Evolutionary conservation across 306 rosid species (phyloP), one percentile per base, ranked within the genome.

Genomic region (Pyrus communis): DNA sequence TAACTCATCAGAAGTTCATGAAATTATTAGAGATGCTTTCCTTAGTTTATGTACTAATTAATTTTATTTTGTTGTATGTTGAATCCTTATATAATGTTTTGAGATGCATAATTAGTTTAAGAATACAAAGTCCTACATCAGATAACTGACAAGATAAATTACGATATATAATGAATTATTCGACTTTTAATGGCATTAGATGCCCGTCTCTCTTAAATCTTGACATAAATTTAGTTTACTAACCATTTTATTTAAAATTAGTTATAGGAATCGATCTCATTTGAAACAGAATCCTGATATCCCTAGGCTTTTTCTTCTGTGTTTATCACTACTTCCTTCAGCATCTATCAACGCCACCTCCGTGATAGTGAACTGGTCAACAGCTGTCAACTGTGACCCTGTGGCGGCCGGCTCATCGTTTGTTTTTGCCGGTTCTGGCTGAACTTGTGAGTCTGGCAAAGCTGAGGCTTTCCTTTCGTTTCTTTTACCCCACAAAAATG

Each of bases 401-500:
- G 35, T 22, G 5, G 28, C 63, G 1, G 63, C 33, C 66, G 75
- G 38, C n/a, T 77, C 85, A 15, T 1, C 52, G 52, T 2, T 77
- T 66, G 75, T 3, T 61, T 73, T 72, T 60, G 79, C 66, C 52
- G 46, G 62, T 75, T 30, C 82, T 9, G 70, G 64, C 8, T 17
- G 11, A 51, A 65, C 77, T 27, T 17, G 76, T 64, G 43, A 71
- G 4, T 49, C 60, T 58, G 74, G 22, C 57, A 74, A 79, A 33
- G 75, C 18, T 38, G 9, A 28, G 42, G 4, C 10, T 4, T 23
- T 70, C 33, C 5, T 46, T 78, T 90, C 88, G 22, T 59, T 83
- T 11, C 5, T 74, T 76, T 88, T 85, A 4, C 93, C 97, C 91
- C 89, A 88, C 73, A 90, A 52, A 70, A 87, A 92, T 14, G 70